Evolutionary conservation across 805 yeast species (phyloP), one percentile per base, ranked within the genome.

Genomic region (Starmerella stigmatis): DNA sequence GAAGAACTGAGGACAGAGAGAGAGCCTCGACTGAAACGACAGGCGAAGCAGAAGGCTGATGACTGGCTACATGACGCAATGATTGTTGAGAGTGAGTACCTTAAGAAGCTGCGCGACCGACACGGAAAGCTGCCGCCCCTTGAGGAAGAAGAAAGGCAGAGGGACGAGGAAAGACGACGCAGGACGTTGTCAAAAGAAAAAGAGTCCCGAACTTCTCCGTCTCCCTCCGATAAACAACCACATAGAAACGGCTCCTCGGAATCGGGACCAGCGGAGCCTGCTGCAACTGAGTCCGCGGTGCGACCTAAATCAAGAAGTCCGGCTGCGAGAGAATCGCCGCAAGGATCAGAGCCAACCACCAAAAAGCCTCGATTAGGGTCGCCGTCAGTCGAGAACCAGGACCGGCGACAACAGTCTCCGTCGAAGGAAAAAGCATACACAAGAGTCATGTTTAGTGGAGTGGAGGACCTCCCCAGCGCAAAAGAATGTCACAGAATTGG

Each of bases 1-100:
- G 49, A 48, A 4, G 46, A 40, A 6, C 39, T 42, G 1, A 12
- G 35, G 3, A 19, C 26, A 8, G 46, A 40, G 7, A 22, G 48
- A 28, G 52, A 47, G 36, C 55, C 47, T 20, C 53, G 52, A 22
- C 56, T 53, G 2, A 48, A 50, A 28, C 61, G 67, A 2, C 60
- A 60, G 11, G 94, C 94, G 1, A 78, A 79, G 37, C 69, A 71
- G 31, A 75, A 71, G 54, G 94, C 94, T 0, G 78, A 78, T 0
- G 64, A 65, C 46, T 78, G 76, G 57, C 64, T 84, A 13, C 89
- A 80, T 54, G 71, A 72, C 22, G 53, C 55, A 10, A 76, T 79
- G 58, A 81, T 84, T 20, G 32, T 49, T 5, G 68, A 83, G 51
- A 81, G 80, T 55, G 70, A 68, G 41, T 83, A 74, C 56, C 79